phyloP scores from a whole-genome alignment of 2,329 filamentous ascomycete genomes.

The Tothia fuscella region DNA sequence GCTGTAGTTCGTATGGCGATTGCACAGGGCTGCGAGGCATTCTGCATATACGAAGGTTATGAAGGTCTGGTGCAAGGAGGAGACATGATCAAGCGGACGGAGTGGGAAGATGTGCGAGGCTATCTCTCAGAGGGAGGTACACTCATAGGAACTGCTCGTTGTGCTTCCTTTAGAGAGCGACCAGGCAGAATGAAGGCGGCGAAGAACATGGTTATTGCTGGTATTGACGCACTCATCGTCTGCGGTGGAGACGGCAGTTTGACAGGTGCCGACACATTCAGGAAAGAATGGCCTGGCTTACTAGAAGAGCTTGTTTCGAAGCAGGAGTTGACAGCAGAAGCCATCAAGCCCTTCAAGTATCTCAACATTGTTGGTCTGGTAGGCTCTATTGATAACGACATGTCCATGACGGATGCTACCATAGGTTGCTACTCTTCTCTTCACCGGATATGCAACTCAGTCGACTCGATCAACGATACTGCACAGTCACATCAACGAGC shows the following conservation, averaged over 20 bases:
- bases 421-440: constrained; percentile 95
- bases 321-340: constrained; percentile 56
- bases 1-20: constrained; percentile 88
- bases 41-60: constrained; percentile 72
- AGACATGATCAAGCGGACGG: constrained; percentile 74
- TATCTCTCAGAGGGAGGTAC: constrained; percentile 92
- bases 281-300: constrained; percentile 81
- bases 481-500: constrained; percentile 88
- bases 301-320: constrained; percentile 70
- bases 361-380: constrained; percentile 95
- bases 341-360: constrained; percentile 66
- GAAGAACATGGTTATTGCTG: constrained; percentile 76
- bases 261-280: constrained; percentile 89
- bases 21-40: constrained; percentile 48
- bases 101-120: constrained; percentile 88
- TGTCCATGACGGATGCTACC: constrained; percentile 92
- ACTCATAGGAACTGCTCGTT: constrained; percentile 87
- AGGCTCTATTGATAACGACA: constrained; percentile 96
- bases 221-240: constrained; percentile 92
- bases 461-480: constrained; percentile 94
- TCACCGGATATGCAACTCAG: constrained; percentile 83
- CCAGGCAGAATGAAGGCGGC: constrained; percentile 72
- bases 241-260: constrained; percentile 94
- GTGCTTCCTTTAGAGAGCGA: constrained; percentile 84
- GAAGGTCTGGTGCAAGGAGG: constrained; percentile 87